A percentile compares a stretch with the other conserved stretches of the same genome.
Conservation (phyloP, 2,329 filamentous ascomycete species). For the Madurella mycetomatis region DNA sequence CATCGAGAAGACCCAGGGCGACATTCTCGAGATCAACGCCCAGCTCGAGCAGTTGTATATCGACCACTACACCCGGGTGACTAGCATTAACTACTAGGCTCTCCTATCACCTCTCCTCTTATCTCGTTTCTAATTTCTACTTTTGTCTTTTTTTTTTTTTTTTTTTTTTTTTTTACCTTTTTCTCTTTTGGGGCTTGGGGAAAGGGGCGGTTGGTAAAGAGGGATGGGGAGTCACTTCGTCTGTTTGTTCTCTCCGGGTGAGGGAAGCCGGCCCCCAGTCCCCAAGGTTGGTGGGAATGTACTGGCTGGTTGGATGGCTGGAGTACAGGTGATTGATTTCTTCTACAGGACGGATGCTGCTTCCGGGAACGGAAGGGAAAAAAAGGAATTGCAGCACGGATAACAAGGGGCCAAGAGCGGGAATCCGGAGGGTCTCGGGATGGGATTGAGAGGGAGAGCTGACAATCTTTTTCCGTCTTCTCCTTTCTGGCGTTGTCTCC, state of each 20-base stretch:
- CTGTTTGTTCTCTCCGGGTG: no score
- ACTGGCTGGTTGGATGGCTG: not conserved
- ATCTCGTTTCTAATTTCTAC: not conserved
- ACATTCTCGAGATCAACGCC: conserved; percentile 61
- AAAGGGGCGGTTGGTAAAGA: not conserved
- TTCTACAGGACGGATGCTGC: not conserved
- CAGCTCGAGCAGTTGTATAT: conserved; percentile 51
- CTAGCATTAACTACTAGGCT: not conserved
- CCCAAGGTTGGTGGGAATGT: not conserved
- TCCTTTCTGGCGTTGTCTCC: not conserved
- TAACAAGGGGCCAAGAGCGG: not conserved
- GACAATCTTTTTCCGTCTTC: not conserved
- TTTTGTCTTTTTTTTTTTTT: not conserved
- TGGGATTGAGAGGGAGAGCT: not conserved
- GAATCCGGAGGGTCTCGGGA: not conserved
- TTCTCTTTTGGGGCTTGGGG: no score
- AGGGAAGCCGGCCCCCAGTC: no score
- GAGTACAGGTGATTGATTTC: not conserved
- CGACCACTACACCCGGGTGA: conserved; percentile 33
- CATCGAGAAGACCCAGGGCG: conserved; percentile 65
- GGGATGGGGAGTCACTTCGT: no score
- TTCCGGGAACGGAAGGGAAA: not conserved
- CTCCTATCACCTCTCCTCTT: not conserved
- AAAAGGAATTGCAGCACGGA: not conserved
- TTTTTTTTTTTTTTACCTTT: not conserved